A percentile compares a stretch with the other conserved stretches of the same genome.
Evolutionary conservation across 495 filamentous ascomycete species (phyloP).

Genomic region (Xanthoparmelia taractica): DNA sequence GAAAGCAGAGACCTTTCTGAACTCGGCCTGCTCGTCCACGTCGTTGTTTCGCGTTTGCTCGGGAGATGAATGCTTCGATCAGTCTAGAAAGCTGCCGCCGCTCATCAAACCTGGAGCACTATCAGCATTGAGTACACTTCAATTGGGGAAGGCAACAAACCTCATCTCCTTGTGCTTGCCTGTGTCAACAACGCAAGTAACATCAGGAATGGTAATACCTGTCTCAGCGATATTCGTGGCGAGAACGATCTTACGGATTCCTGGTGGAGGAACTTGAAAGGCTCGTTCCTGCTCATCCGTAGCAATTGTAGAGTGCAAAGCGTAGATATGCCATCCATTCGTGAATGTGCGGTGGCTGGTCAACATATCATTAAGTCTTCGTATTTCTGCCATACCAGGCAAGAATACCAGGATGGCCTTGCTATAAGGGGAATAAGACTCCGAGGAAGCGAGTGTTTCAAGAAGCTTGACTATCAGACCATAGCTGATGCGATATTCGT

Average conservation of each 20-base stretch:
- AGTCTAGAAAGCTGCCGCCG: slow-evolving; percentile 80
- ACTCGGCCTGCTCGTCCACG: slow-evolving; percentile 94
- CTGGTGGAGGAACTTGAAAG: slow-evolving; percentile 74
- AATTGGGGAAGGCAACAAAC: slow-evolving; percentile 31
- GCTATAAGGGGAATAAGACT: slow-evolving; percentile 61
- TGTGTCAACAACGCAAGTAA: slow-evolving; percentile 90
- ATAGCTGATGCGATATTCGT: slow-evolving; percentile 83
- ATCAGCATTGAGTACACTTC: background rate
- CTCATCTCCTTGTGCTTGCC: slow-evolving; percentile 96
- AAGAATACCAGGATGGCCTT: slow-evolving; percentile 91
- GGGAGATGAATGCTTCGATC: slow-evolving; percentile 86
- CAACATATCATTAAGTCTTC: slow-evolving; percentile 75
- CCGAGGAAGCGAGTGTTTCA: slow-evolving; percentile 58
- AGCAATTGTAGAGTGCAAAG: slow-evolving; percentile 89
- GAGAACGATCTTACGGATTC: slow-evolving; percentile 81
- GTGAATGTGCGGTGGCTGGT: slow-evolving; percentile 62
- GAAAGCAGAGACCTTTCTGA: slow-evolving; percentile 88
- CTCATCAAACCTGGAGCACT: slow-evolving; percentile 56
- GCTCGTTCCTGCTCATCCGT: slow-evolving; percentile 92
- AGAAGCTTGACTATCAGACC: slow-evolving; percentile 71
- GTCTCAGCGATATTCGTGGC: slow-evolving; percentile 97
- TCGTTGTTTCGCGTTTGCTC: slow-evolving; percentile 88
- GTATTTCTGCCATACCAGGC: slow-evolving; percentile 89
- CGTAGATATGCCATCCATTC: slow-evolving; percentile 67
- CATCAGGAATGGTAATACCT: slow-evolving; percentile 92